Evolutionary conservation across 129 eudicot species (phyloP), one percentile per base, ranked within the genome.

Genomic region (Tanacetum coccineum): DNA sequence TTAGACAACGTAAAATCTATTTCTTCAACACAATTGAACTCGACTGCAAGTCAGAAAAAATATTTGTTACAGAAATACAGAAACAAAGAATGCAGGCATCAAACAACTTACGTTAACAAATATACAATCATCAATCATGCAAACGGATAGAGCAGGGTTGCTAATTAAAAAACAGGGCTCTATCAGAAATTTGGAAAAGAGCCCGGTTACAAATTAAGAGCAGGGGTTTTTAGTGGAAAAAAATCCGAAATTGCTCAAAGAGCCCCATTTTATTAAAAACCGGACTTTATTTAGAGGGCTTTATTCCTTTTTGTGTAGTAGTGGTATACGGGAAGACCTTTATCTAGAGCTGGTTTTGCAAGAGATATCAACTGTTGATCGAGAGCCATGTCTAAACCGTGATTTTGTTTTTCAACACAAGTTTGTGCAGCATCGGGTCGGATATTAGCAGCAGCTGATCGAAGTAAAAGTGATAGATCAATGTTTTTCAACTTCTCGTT

Each of bases 371-470:
- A 44, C 67, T 77, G 83, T 71, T 89, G 87, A 76, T 94, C 99
- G 44, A 94, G 79, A 66, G 95, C 97, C 96, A 84, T 84, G 80
- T 94, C 97, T 73, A 94, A 65, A 15, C 97, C 99, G 53, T 94
- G 99, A 68, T 94, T 97, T 74, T 94, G 99, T 54, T 87, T 86
- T 76, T 94, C 95, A 20, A 89, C 80, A 65, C 96, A 94, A 19
- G 68, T 70, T 65, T 94, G 99, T 28, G 96, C 99, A 46, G 99
- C 97, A 63, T 85, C 88, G 1, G 99, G 93, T 12, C 99, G 81
- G 70, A 94, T 94, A 39, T 84, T n/a, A n/a, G n/a, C 95, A 42
- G 95, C 86, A 13, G 99, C 93, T 13, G 99, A 97, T 64, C 87
- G 85, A 72, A 94, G 99, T 54, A 94, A 75, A 12, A 94, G 62